Evolutionary conservation across 73 alveolate species (phyloP).

Genomic region (Paramecium sexaurelia): DNA sequence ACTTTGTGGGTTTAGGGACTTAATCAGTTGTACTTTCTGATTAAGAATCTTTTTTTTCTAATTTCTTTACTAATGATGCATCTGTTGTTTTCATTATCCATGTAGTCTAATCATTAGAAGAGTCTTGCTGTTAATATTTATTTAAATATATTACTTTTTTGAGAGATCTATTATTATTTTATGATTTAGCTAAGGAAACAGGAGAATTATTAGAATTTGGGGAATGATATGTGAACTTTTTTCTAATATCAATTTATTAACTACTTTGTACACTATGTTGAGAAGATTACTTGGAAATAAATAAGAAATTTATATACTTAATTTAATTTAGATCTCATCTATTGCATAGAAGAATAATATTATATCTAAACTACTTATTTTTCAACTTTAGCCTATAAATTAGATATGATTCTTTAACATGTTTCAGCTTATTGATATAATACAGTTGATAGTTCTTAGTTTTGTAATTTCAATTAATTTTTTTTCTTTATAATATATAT

Average conservation of each 20-base stretch:
- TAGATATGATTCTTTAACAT: constrained; percentile 1
- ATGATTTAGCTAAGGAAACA: background rate
- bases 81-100: constrained; percentile 7
- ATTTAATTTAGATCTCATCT: background rate
- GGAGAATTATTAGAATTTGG: background rate
- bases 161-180: background rate
- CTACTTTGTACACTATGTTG: background rate
- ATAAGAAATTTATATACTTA: background rate
- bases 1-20: background rate
- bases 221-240: background rate
- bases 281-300: background rate
- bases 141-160: background rate
- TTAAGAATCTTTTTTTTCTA: background rate
- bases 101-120: background rate
- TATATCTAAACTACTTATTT: background rate
- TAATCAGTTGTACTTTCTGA: constrained; percentile 16
- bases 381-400: background rate
- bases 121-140: background rate
- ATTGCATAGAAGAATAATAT: background rate
- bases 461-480: background rate
- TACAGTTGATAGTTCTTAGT: background rate
- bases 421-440: constrained; percentile 6
- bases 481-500: background rate
- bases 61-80: constrained; percentile 12
- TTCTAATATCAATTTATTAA: background rate